Percentiles rank a stretch among this genome's conserved stretches.
phyloP scores from a whole-genome alignment of 768 basidiomycete species.

The Suillus cothurnatus region DNA sequence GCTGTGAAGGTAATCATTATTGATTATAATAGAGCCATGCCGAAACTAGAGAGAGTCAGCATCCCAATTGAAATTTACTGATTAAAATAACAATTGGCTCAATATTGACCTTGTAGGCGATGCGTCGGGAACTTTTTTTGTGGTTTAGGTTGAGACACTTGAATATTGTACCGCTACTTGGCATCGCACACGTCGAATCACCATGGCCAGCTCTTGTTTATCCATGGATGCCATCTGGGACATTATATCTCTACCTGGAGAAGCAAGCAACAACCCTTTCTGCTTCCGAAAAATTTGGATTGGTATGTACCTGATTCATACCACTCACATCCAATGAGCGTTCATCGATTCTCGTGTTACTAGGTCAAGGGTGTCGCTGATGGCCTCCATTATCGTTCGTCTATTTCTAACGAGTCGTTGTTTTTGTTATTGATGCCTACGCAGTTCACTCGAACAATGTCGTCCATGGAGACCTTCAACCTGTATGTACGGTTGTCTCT shows the following conservation, averaged over 20 bases:
- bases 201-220: slow-evolving; percentile 1
- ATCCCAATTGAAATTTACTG: background rate
- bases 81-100: background rate
- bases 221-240: slow-evolving; percentile 9
- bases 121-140: slow-evolving; percentile 22
- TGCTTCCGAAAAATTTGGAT: background rate
- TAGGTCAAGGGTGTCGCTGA: slow-evolving; percentile 17
- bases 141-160: slow-evolving; percentile 21
- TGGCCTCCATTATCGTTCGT: slow-evolving; percentile 19
- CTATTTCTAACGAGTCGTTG: too few relatives aligned
- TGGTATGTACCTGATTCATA: background rate
- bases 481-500: slow-evolving; percentile 1
- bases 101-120: slow-evolving; percentile 10
- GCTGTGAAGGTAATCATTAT: background rate
- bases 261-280: background rate
- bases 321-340: too few relatives aligned
- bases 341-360: background rate
- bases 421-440: background rate
- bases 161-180: slow-evolving; percentile 24
- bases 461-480: slow-evolving; percentile 21
- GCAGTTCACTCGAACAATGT: slow-evolving; percentile 19
- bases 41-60: background rate
- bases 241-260: background rate
- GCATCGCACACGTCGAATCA: slow-evolving; percentile 10
- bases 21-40: background rate